Evolutionary conservation across 2,329 filamentous ascomycete species (phyloP).

Genomic region (Pyricularia grisea): DNA sequence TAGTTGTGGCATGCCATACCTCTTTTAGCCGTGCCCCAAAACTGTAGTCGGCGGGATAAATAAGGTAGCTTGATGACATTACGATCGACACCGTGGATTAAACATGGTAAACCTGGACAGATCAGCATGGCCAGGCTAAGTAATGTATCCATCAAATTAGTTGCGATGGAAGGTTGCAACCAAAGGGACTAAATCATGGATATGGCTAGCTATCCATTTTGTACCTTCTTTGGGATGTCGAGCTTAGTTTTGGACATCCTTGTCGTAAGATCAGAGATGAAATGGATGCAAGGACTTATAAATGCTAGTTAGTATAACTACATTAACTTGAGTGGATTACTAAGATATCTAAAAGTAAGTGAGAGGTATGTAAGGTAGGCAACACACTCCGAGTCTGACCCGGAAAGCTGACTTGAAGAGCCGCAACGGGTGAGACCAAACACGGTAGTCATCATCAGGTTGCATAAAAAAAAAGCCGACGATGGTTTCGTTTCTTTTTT

Average conservation of each 20-base stretch:
- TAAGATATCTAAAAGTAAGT: not conserved
- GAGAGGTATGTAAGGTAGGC: not conserved
- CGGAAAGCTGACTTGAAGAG: not conserved
- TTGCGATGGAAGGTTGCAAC: too few species aligned
- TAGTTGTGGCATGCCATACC: not conserved
- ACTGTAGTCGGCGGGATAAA: not conserved
- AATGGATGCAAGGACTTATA: not conserved
- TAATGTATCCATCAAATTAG: too few species aligned
- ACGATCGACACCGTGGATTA: not conserved
- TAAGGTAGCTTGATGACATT: not conserved
- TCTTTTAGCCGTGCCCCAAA: not conserved
- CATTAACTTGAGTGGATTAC: not conserved
- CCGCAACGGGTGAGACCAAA: not conserved
- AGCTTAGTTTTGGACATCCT: too few species aligned
- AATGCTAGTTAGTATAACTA: not conserved
- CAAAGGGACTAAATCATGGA: too few species aligned
- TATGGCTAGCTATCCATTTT: too few species aligned
- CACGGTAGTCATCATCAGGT: not conserved
- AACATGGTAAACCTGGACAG: not conserved
- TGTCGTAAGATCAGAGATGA: too few species aligned
- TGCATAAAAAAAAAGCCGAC: not conserved
- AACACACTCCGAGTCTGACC: not conserved
- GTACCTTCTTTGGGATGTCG: too few species aligned
- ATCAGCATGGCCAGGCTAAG: too few species aligned
- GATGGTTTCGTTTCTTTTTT: not conserved